Evolutionary conservation across 306 rosid species (phyloP).

Genomic region (Cucumis cinereus): DNA sequence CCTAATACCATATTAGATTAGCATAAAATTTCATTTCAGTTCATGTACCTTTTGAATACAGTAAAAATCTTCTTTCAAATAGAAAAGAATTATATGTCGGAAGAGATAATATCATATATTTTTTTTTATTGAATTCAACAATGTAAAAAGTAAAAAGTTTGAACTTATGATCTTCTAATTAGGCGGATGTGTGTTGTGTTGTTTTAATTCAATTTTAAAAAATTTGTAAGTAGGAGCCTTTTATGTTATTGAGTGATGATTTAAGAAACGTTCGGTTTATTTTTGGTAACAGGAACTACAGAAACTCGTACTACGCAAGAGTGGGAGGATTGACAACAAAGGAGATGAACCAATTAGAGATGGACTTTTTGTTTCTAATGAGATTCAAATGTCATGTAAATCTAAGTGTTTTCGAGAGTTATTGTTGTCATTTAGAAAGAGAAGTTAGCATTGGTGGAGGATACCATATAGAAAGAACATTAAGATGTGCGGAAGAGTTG

Average conservation of each 20-base stretch:
- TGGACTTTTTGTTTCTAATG: slow-evolving; percentile 83
- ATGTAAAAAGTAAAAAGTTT: too few relatives aligned
- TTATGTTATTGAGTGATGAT: not conserved
- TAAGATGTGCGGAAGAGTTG: slow-evolving; percentile 81
- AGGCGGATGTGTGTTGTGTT: too few relatives aligned
- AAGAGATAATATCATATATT: too few relatives aligned
- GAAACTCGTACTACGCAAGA: slow-evolving; percentile 81
- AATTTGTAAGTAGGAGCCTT: too few relatives aligned
- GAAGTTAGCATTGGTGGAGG: slow-evolving; percentile 96
- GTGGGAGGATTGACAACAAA: slow-evolving; percentile 70
- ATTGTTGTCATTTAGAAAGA: slow-evolving; percentile 84
- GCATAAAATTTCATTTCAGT: too few relatives aligned
- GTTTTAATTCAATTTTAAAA: too few relatives aligned
- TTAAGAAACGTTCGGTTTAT: not conserved
- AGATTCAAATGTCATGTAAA: slow-evolving; percentile 85
- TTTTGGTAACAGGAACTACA: slow-evolving; percentile 52
- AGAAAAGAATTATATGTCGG: too few relatives aligned
- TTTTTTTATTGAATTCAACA: too few relatives aligned
- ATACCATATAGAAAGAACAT: slow-evolving; percentile 68
- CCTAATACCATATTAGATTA: too few relatives aligned
- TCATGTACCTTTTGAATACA: too few relatives aligned
- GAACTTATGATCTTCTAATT: too few relatives aligned
- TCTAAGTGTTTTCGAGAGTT: slow-evolving; percentile 95
- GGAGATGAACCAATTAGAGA: slow-evolving; percentile 69
- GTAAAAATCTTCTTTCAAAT: too few relatives aligned